A percentile compares a stretch with the other conserved stretches of the same genome.
phyloP scores from a whole-genome alignment of 2,329 filamentous ascomycete genomes.

The Nectriaceae sp. region DNA sequence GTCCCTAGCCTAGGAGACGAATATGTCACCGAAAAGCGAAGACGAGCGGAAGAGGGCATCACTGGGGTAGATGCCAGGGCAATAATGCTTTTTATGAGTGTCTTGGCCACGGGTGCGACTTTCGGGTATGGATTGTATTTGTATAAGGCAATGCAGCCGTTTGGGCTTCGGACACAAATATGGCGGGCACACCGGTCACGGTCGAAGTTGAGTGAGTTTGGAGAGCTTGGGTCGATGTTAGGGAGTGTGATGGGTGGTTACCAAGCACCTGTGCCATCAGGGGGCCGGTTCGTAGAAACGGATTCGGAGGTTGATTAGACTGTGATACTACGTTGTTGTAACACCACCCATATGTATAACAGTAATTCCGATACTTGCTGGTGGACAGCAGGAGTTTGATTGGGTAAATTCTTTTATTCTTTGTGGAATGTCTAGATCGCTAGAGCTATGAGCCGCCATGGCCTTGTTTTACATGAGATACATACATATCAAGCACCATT shows the following conservation, averaged over 20 bases:
- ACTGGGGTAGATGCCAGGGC: slow-evolving; percentile 36
- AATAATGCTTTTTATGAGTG: slow-evolving; percentile 32
- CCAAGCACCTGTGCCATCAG: slow-evolving; percentile 13
- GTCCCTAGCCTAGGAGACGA: slow-evolving; percentile 37
- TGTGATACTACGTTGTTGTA: slow-evolving; percentile 5
- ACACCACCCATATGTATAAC: slow-evolving; percentile 22
- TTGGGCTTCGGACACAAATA: slow-evolving; percentile 46
- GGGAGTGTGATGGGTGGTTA: slow-evolving; percentile 34
- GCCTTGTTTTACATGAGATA: not conserved
- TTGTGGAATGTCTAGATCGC: slow-evolving; percentile 12
- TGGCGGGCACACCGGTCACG: slow-evolving; percentile 40
- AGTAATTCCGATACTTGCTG: slow-evolving; percentile 1
- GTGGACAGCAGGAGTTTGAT: not conserved
- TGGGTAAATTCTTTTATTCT: slow-evolving; percentile 12
- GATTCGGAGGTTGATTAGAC: slow-evolving; percentile 38
- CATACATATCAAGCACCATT: no score
- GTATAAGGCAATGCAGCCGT: slow-evolving; percentile 45
- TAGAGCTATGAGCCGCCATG: not conserved
- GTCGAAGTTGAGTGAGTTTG: slow-evolving; percentile 44
- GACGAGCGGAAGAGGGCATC: slow-evolving; percentile 34
- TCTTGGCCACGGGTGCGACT: slow-evolving; percentile 40
- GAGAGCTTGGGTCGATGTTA: slow-evolving; percentile 50
- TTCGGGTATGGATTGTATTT: slow-evolving; percentile 41
- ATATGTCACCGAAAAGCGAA: slow-evolving; percentile 40
- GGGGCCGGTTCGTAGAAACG: slow-evolving; percentile 35